These are phyloP conservation scores for Auricularia sp. DNA, from an alignment of 768 basidiomycete species.

Conservation along the genomic window DNA sequence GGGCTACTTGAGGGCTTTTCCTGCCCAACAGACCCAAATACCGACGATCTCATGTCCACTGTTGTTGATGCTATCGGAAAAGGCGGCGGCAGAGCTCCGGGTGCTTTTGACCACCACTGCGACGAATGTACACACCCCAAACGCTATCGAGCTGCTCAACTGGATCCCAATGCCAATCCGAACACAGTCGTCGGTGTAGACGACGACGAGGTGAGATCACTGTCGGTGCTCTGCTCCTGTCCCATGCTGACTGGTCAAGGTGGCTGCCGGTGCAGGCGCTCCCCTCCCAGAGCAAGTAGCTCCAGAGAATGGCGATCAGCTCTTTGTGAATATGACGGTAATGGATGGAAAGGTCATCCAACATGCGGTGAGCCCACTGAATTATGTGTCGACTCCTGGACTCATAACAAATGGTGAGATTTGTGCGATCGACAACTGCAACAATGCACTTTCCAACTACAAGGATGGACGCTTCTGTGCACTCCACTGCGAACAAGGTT, in stretches of 20 bases:
- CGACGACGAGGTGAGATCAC: too few relatives aligned
- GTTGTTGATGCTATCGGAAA: slow-evolving; percentile 12
- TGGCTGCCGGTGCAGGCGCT: too few relatives aligned
- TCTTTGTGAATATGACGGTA: too few relatives aligned
- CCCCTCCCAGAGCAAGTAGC: too few relatives aligned
- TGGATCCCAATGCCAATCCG: too few relatives aligned
- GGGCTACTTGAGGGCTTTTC: slow-evolving; percentile 3
- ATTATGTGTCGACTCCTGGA: too few relatives aligned
- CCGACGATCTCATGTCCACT: slow-evolving; percentile 2
- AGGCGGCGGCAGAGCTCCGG: slow-evolving; percentile 12
- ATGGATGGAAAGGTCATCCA: slow-evolving; percentile 24
- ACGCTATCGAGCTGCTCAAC: slow-evolving; percentile 7
- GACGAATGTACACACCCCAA: slow-evolving; percentile 18
- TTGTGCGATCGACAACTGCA: slow-evolving; percentile 16
- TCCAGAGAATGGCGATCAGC: too few relatives aligned
- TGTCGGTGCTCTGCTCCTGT: too few relatives aligned
- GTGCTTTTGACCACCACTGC: slow-evolving; percentile 11
- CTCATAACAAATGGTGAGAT: slow-evolving; percentile 9
- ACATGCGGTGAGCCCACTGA: slow-evolving; percentile 13
- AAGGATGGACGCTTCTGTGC: slow-evolving; percentile 22
- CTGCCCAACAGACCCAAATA: slow-evolving; percentile 12
- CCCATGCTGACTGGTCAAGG: too few relatives aligned
- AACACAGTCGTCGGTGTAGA: too few relatives aligned
- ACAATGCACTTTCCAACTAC: slow-evolving; percentile 17
- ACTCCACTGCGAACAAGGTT: slow-evolving; percentile 11